Base-by-base conservation (phyloP, 2,329 filamentous ascomycete species). In the Penicillium sp. region DNA sequence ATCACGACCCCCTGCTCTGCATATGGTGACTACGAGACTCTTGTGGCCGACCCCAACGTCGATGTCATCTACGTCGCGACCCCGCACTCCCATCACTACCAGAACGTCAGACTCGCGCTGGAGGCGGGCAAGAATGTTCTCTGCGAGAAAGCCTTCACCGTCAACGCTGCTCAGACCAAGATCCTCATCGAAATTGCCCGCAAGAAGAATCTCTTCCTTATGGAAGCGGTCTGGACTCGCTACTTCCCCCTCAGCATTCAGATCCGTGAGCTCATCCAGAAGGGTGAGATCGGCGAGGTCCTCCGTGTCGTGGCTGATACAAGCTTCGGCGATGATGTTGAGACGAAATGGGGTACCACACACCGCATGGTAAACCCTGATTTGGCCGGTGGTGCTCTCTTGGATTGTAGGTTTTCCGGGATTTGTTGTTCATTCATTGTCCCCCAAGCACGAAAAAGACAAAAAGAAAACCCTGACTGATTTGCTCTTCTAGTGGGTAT, bases 1-100 rank as follows among this genome's bases (percentile, higher is more conserved):
- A 86, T 88, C n/a, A 87, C 89, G 4, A 77, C 82, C 19, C 81
- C 84, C 8, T 87, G 88, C 56, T 84, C 84, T 66, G 82, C 87
- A 29, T 95, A 96, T 71, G 90, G 88, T 58, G 90, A 87, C 11
- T 96, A 96, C 75, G 82, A 87, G 60, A 89, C 92, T 71, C 83
- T 96, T 29, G 91, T 93, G 27, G 82, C 84, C 50, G 90, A 96
- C 71, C 79, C 87, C 7, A 83, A 90, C 67, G 84, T 96, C 64
- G 90, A 96, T 73, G 90, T 95, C 66, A 77, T 96, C 76, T 96
- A 96, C 75, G 85, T 96, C 55, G 91, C 91, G 25, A 96, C 92
- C 4, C 92, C 92, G 16, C 92, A 96, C 78, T 92, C 89, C 67
- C 92, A 96, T 74, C 92, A 96, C 79, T 96, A 92, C 79, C 91